These are phyloP conservation scores for Claviceps sorghi DNA, from an alignment of 2,329 filamentous ascomycete species.

Conservation along the genomic window DNA sequence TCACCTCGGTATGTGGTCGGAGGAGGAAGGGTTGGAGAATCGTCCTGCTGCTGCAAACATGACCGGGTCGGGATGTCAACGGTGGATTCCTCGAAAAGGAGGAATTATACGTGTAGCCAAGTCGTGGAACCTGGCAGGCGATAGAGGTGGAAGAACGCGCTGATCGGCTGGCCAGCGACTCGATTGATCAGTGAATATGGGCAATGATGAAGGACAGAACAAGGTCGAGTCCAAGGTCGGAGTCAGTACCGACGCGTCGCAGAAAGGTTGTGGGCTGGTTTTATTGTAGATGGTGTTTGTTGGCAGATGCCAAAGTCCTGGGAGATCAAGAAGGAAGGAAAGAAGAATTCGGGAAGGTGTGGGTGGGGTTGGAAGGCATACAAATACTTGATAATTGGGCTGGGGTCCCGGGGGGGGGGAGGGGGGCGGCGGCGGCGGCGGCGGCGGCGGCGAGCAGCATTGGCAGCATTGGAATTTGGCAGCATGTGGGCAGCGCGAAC, in stretches of 20 bases:
- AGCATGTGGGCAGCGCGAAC: too few species aligned
- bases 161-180: constrained; percentile 15
- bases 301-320: constrained; percentile 25
- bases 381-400: constrained; percentile 11
- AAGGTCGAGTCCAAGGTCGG: constrained; percentile 17
- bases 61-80: constrained; percentile 20
- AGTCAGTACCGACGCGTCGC: constrained; percentile 11
- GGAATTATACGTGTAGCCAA: constrained; percentile 17
- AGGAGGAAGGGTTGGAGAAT: constrained; percentile 39
- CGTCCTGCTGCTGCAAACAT: constrained; percentile 44
- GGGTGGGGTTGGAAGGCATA: constrained; percentile 15
- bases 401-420: background rate
- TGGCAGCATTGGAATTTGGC: too few species aligned
- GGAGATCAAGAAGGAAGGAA: constrained; percentile 7
- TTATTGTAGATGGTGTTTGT: constrained; percentile 12
- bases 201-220: constrained; percentile 12
- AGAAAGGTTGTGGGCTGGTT: constrained; percentile 6
- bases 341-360: constrained; percentile 8
- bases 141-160: constrained; percentile 14
- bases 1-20: constrained; percentile 50
- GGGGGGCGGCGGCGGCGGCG: too few species aligned
- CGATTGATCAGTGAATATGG: constrained; percentile 1
- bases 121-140: constrained; percentile 14
- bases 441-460: too few species aligned
- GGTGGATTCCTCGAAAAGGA: constrained; percentile 18